A percentile compares a stretch with the other conserved stretches of the same genome.
Evolutionary conservation across 768 basidiomycete genomes (phyloP).

Genomic region (Mycena capillaripes): DNA sequence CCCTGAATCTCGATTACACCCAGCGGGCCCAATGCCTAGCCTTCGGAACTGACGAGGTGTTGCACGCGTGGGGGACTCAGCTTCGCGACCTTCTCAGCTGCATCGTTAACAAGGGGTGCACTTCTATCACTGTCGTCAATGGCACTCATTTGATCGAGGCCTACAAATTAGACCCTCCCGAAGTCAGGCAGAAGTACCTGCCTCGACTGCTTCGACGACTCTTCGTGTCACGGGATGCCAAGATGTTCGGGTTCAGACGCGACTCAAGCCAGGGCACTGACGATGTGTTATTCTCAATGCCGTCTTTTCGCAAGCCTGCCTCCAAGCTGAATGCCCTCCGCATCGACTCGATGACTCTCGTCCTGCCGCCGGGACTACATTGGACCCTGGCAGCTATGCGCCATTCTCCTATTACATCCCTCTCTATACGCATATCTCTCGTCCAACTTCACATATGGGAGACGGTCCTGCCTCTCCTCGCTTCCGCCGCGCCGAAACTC

Average conservation of each 20-base stretch:
- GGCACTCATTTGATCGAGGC: not conserved
- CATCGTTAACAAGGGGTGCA: not conserved
- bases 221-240: not conserved
- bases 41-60: not conserved
- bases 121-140: not conserved
- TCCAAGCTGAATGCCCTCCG: not conserved
- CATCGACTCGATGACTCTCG: not conserved
- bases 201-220: not conserved
- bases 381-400: slow-evolving; percentile 12
- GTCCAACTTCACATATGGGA: not conserved
- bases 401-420: not conserved
- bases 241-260: not conserved
- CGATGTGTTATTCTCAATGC: not conserved
- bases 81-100: not conserved
- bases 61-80: not conserved
- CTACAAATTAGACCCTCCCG: not conserved
- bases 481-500: not conserved
- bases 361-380: not conserved
- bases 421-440: not conserved
- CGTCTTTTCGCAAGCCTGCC: not conserved
- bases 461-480: not conserved
- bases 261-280: not conserved
- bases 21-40: not conserved
- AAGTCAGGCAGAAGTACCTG: not conserved
- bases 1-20: not conserved